phyloP scores from a whole-genome alignment of 495 filamentous ascomycete genomes.

The Jackrogersella minutella region DNA sequence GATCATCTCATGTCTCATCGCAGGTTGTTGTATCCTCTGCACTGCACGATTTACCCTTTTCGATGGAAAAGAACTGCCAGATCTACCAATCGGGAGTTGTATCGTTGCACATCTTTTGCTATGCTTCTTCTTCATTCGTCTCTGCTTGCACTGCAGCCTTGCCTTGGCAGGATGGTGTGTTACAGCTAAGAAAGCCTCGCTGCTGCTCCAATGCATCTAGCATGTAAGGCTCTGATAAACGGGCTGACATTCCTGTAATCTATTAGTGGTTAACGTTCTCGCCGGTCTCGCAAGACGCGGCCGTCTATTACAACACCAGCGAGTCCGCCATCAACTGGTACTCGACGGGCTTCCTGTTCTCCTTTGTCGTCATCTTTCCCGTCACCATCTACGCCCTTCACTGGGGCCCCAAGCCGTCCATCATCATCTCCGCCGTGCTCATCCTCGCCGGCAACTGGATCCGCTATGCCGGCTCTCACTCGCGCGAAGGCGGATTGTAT shows the following conservation, averaged over 20 bases:
- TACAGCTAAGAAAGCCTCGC: background rate
- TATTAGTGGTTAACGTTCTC: slow-evolving; percentile 91
- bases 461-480: slow-evolving; percentile 80
- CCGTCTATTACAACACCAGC: slow-evolving; percentile 75
- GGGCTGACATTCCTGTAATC: slow-evolving; percentile 10
- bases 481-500: slow-evolving; percentile 63
- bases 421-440: slow-evolving; percentile 75
- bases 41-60: background rate
- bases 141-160: slow-evolving; percentile 7
- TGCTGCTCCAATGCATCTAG: background rate
- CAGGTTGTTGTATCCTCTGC: background rate
- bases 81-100: slow-evolving; percentile 33
- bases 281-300: slow-evolving; percentile 77
- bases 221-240: background rate
- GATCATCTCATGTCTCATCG: background rate
- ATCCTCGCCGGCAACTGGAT: slow-evolving; percentile 90
- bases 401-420: slow-evolving; percentile 77
- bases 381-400: slow-evolving; percentile 81
- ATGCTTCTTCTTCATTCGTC: slow-evolving; percentile 8
- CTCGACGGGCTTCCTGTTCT: slow-evolving; percentile 84
- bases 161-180: slow-evolving; percentile 15
- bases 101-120: background rate
- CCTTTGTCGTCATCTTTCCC: slow-evolving; percentile 78
- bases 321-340: slow-evolving; percentile 91
- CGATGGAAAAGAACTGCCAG: background rate